A percentile compares a stretch with the other conserved stretches of the same genome.
Evolutionary conservation across 768 basidiomycete genomes (phyloP).

Genomic region (Phlebiopsis gigantea): DNA sequence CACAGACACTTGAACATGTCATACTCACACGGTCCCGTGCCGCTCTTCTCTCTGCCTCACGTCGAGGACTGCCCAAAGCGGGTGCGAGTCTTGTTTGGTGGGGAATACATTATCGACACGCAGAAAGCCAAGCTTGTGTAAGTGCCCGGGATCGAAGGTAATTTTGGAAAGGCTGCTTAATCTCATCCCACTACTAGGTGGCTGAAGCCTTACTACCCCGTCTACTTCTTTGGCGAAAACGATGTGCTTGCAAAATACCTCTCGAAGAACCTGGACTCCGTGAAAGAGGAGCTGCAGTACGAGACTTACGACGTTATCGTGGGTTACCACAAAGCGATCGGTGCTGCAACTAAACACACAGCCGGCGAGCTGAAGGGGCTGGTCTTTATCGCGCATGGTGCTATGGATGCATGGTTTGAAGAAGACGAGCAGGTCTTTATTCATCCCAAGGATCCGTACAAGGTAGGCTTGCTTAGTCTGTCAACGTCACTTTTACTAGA

Average conservation of each 20-base stretch:
- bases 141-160: slow-evolving; percentile 20
- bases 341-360: slow-evolving; percentile 33
- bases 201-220: slow-evolving; percentile 49
- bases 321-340: slow-evolving; percentile 32
- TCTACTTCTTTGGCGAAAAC: slow-evolving; percentile 45
- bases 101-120: slow-evolving; percentile 50
- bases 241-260: slow-evolving; percentile 43
- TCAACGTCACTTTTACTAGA: not conserved
- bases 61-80: slow-evolving; percentile 46
- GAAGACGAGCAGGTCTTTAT: slow-evolving; percentile 58
- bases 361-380: slow-evolving; percentile 40
- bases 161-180: no score
- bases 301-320: slow-evolving; percentile 44
- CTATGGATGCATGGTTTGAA: slow-evolving; percentile 63
- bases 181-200: no score
- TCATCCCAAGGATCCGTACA: slow-evolving; percentile 67
- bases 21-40: no score
- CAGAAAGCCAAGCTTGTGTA: slow-evolving; percentile 56
- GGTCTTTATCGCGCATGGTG: slow-evolving; percentile 42
- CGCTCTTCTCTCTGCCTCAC: slow-evolving; percentile 34
- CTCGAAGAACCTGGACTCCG: slow-evolving; percentile 17
- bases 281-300: slow-evolving; percentile 25
- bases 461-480: no score
- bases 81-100: slow-evolving; percentile 48
- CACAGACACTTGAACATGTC: no score